A percentile compares a stretch with the other conserved stretches of the same genome.
Conservation (phyloP, 2,329 filamentous ascomycete species). For the Aspergillus sojae region DNA sequence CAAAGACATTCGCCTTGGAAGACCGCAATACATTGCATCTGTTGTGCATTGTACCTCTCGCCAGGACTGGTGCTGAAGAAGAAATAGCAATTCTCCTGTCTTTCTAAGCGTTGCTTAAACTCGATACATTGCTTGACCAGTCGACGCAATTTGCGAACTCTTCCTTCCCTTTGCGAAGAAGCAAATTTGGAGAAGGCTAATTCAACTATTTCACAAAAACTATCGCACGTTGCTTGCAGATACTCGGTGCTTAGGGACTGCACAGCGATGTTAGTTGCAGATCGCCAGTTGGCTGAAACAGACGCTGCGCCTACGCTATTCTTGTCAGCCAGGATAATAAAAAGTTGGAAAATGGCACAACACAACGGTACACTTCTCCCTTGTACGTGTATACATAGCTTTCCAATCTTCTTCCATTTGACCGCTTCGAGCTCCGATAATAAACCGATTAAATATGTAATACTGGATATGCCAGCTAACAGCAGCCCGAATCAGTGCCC, state of each 20-base stretch:
- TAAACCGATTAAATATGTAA: slow-evolving; percentile 9
- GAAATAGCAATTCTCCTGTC: slow-evolving; percentile 18
- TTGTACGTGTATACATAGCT: neutral
- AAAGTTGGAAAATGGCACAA: no score
- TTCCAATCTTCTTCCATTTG: neutral
- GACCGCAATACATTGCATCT: slow-evolving; percentile 9
- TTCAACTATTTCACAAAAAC: slow-evolving; percentile 5
- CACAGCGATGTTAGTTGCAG: slow-evolving; percentile 19
- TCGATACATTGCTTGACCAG: slow-evolving; percentile 17
- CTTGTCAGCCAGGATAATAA: neutral
- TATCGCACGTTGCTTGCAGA: neutral
- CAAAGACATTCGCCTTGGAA: neutral
- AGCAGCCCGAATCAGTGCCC: neutral
- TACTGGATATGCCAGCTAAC: neutral
- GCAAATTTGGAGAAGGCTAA: neutral
- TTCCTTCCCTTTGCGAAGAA: neutral
- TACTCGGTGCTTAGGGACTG: neutral
- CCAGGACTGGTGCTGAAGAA: slow-evolving; percentile 16
- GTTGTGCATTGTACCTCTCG: slow-evolving; percentile 1
- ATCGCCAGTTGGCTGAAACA: slow-evolving; percentile 23
- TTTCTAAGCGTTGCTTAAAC: slow-evolving; percentile 24
- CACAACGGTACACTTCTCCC: neutral
- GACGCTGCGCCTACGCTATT: slow-evolving; percentile 12
- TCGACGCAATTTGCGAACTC: neutral
- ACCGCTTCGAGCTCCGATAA: neutral